phyloP scores from a whole-genome alignment of 1,284 basidiomycete species.

The Leccinum pachyderme region DNA sequence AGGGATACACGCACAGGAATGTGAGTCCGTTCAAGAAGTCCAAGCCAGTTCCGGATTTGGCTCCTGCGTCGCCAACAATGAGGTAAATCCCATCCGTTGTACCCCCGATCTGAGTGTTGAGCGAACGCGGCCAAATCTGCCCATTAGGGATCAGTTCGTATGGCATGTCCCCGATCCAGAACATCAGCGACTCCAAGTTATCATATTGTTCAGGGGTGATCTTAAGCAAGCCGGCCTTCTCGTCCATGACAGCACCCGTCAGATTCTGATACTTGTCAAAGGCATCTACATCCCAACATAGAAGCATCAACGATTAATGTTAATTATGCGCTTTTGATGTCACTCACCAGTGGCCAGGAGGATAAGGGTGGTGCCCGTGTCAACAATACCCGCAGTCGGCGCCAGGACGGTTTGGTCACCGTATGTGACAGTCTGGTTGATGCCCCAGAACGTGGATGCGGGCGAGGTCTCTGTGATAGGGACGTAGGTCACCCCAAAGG shows the following conservation, averaged over 20 bases:
- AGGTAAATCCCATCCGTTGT: slow-evolving; percentile 42
- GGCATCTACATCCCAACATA: slow-evolving; percentile 38
- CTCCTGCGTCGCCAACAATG: slow-evolving; percentile 39
- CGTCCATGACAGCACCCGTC: slow-evolving; percentile 53
- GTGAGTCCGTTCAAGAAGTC: slow-evolving; percentile 33
- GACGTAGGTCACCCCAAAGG: slow-evolving; percentile 46
- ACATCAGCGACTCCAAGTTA: slow-evolving; percentile 41
- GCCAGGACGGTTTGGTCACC: slow-evolving; percentile 39
- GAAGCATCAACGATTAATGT: neutral
- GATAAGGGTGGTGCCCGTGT: slow-evolving; percentile 55
- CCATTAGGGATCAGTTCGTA: slow-evolving; percentile 48
- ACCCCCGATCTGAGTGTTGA: slow-evolving; percentile 44
- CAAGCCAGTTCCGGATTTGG: slow-evolving; percentile 32
- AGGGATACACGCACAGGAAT: slow-evolving; percentile 32
- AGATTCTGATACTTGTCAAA: slow-evolving; percentile 47
- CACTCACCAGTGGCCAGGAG: slow-evolving; percentile 38
- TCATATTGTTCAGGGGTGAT: slow-evolving; percentile 40
- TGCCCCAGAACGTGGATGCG: slow-evolving; percentile 52
- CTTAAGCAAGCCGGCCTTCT: slow-evolving; percentile 41
- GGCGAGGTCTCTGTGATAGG: slow-evolving; percentile 51
- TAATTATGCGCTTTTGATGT: neutral
- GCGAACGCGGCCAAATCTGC: slow-evolving; percentile 52
- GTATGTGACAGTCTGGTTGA: slow-evolving; percentile 51
- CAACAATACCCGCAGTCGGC: slow-evolving; percentile 50
- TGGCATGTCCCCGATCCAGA: slow-evolving; percentile 38